These are phyloP conservation scores for Botryotinia globosa DNA, from an alignment of 2,329 filamentous ascomycete genomes.

Conservation along the genomic window DNA sequence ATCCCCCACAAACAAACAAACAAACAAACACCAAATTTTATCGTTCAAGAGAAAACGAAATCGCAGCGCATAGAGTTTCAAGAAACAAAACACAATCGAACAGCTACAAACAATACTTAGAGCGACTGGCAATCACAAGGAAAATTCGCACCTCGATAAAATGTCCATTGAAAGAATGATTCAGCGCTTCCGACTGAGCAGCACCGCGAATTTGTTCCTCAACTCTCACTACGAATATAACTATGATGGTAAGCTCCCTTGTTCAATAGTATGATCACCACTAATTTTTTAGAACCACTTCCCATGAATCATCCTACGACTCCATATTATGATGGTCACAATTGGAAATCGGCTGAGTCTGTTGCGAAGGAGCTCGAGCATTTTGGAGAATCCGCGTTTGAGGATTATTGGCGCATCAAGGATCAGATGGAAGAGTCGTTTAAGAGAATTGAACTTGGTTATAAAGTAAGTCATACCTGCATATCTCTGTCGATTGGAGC, in stretches of 20 bases:
- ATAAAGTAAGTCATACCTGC: neutral
- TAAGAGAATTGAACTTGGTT: neutral
- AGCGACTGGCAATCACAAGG: neutral
- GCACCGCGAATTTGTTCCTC: neutral
- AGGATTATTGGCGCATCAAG: neutral
- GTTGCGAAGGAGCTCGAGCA: neutral
- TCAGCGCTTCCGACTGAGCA: neutral
- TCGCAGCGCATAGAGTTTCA: neutral
- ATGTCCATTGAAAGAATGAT: neutral
- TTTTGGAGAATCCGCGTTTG: fast-evolving
- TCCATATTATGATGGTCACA: neutral
- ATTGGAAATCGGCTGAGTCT: neutral
- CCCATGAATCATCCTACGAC: neutral
- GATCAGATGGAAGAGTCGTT: neutral
- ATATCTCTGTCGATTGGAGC: neutral
- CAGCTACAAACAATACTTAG: no score
- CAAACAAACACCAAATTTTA: neutral
- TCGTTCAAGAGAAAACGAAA: neutral
- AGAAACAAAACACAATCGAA: neutral
- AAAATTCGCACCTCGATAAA: neutral
- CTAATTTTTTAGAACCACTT: neutral
- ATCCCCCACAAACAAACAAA: neutral
- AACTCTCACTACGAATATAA: fast-evolving
- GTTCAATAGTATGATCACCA: neutral
- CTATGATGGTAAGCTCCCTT: neutral